phyloP scores from a whole-genome alignment of 768 basidiomycete species.

The Mycena latifolia region DNA sequence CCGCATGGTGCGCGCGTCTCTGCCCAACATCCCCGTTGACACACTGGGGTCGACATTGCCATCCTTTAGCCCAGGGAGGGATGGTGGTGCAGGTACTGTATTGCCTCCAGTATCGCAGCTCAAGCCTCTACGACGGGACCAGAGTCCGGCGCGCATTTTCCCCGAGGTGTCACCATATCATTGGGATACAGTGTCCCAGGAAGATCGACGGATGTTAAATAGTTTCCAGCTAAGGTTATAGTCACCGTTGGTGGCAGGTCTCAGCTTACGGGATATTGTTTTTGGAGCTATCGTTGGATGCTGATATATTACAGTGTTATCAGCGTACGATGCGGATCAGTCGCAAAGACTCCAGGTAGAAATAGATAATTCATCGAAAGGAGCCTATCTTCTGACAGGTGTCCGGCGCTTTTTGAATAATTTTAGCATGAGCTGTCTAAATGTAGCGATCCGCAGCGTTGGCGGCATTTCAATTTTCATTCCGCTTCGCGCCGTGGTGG shows the following conservation, averaged over 20 bases:
- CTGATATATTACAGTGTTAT: too few relatives aligned
- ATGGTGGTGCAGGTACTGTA: background rate
- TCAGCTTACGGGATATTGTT: too few relatives aligned
- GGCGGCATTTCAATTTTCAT: too few relatives aligned
- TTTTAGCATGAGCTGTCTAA: too few relatives aligned
- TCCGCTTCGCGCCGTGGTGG: too few relatives aligned
- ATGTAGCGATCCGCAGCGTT: too few relatives aligned
- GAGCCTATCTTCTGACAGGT: background rate
- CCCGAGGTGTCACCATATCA: background rate
- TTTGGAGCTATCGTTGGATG: too few relatives aligned
- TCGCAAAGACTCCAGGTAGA: background rate
- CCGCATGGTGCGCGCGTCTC: too few relatives aligned
- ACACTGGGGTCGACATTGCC: background rate
- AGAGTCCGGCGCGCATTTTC: background rate
- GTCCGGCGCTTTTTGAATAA: background rate
- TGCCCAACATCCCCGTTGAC: too few relatives aligned
- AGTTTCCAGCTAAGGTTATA: constrained; percentile 25
- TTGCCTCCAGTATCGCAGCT: constrained; percentile 19
- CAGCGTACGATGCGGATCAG: too few relatives aligned
- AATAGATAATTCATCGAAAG: background rate
- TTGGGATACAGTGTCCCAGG: constrained; percentile 8
- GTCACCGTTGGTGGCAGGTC: too few relatives aligned
- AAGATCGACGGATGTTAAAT: constrained; percentile 32
- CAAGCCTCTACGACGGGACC: background rate
- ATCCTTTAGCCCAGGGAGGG: constrained; percentile 8